These are phyloP conservation scores for Vicia villosa DNA, from an alignment of 306 rosid genomes.

Conservation along the genomic window DNA sequence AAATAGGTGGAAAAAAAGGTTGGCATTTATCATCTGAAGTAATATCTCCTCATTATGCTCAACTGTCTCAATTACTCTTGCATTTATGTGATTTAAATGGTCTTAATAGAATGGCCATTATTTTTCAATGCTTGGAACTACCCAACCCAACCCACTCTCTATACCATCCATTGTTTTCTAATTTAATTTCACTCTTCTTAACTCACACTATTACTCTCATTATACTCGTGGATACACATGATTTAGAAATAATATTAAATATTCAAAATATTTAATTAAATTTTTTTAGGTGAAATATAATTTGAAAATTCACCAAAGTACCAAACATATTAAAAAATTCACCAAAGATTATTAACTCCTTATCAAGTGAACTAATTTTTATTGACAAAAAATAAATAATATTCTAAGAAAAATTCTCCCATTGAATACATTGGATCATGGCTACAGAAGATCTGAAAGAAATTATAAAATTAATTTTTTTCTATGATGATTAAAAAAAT, in stretches of 20 bases:
- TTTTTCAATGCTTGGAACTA: slow-evolving; percentile 72
- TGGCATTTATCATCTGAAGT: slow-evolving; percentile 80
- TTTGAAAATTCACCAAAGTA: too few relatives aligned
- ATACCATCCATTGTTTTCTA: slow-evolving; percentile 41
- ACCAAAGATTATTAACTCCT: too few relatives aligned
- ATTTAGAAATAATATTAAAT: neutral
- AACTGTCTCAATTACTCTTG: slow-evolving; percentile 89
- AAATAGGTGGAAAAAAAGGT: slow-evolving; percentile 19
- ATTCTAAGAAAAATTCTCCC: slow-evolving; percentile 13
- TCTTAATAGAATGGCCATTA: slow-evolving; percentile 62
- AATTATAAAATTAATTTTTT: slow-evolving; percentile 20
- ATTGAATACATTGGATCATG: slow-evolving; percentile 32
- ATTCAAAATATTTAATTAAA: too few relatives aligned
- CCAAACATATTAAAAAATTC: too few relatives aligned
- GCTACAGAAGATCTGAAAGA: slow-evolving; percentile 21
- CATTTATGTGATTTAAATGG: slow-evolving; percentile 86
- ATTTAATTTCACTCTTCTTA: slow-evolving; percentile 46
- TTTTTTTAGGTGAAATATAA: too few relatives aligned
- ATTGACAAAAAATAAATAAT: neutral
- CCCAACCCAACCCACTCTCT: slow-evolving; percentile 65
- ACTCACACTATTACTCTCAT: slow-evolving; percentile 41
- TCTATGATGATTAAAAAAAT: neutral
- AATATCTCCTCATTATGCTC: slow-evolving; percentile 67
- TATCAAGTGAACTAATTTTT: too few relatives aligned
- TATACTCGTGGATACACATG: slow-evolving; percentile 31